Evolutionary conservation across 2,329 filamentous ascomycete genomes (phyloP).

Genomic region (Fonsecaea multimorphosa): DNA sequence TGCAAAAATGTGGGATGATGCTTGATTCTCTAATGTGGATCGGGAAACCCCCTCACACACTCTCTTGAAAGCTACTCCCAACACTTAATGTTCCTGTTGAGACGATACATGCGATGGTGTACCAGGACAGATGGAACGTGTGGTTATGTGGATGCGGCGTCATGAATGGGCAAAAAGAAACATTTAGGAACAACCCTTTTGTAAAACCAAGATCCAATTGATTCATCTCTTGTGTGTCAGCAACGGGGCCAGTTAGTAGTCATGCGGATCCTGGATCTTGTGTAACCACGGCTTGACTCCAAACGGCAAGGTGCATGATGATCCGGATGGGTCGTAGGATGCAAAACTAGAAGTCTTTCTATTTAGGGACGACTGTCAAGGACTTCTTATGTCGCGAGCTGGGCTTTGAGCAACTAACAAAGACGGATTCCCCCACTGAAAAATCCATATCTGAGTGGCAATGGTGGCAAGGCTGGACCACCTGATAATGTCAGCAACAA

Average conservation of each 20-base stretch:
- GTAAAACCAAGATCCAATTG: constrained; percentile 19
- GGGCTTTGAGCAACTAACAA: not conserved
- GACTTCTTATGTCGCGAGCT: not conserved
- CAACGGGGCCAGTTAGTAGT: not conserved
- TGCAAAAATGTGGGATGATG: constrained; percentile 41
- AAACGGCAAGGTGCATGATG: constrained; percentile 2
- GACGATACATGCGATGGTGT: constrained; percentile 15
- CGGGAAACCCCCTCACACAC: not conserved
- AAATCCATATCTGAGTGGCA: not conserved
- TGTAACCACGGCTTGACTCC: constrained; percentile 4
- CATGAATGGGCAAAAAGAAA: constrained; percentile 15
- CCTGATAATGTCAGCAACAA: not conserved
- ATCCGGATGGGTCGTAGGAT: not conserved
- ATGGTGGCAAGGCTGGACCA: not conserved
- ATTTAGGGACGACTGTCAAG: not conserved
- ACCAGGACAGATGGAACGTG: constrained; percentile 9
- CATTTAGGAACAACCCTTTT: constrained; percentile 13
- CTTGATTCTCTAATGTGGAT: not conserved
- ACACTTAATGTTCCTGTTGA: constrained; percentile 14
- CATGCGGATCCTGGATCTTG: not conserved
- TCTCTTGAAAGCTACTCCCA: constrained; percentile 6
- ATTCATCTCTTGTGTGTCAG: constrained; percentile 1
- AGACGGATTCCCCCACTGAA: not conserved
- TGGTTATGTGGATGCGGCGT: constrained; percentile 16
- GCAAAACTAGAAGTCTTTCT: not conserved